phyloP scores from a whole-genome alignment of 2,329 filamentous ascomycete species.

The Grosmannia penicillata region DNA sequence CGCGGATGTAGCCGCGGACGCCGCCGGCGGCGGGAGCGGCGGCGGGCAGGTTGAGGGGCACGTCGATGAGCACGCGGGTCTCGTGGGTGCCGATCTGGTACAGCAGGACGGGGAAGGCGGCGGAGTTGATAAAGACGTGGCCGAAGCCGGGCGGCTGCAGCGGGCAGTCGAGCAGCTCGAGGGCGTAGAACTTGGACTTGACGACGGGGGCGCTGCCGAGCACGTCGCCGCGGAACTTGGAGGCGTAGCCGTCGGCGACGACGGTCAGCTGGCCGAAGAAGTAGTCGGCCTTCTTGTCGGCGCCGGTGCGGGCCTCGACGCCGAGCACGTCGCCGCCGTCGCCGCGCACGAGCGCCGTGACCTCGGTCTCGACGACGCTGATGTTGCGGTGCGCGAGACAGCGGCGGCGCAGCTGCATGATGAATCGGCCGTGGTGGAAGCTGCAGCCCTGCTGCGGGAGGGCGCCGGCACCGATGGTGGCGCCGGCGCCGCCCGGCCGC shows the following conservation, averaged over 20 bases:
- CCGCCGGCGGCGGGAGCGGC: slow-evolving; percentile 64
- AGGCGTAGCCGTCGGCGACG: slow-evolving; percentile 82
- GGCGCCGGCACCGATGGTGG: slow-evolving; percentile 4
- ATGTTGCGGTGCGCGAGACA: slow-evolving; percentile 69
- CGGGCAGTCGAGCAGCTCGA: slow-evolving; percentile 79
- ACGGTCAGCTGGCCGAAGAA: slow-evolving; percentile 86
- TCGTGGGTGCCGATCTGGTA: slow-evolving; percentile 97
- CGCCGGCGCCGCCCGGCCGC: slow-evolving; percentile 15
- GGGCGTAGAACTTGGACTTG: slow-evolving; percentile 79
- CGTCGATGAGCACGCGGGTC: slow-evolving; percentile 78
- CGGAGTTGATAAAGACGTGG: slow-evolving; percentile 66
- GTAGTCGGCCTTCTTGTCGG: slow-evolving; percentile 47
- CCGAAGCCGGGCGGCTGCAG: slow-evolving; percentile 65
- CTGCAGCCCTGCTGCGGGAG: slow-evolving; percentile 44
- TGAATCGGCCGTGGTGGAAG: slow-evolving; percentile 93
- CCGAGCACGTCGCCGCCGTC: slow-evolving; percentile 51
- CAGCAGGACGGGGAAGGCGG: slow-evolving; percentile 63
- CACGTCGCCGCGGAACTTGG: slow-evolving; percentile 75
- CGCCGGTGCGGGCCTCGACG: not conserved
- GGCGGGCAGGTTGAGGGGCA: slow-evolving; percentile 62
- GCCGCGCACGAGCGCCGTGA: slow-evolving; percentile 57
- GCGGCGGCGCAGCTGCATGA: slow-evolving; percentile 63
- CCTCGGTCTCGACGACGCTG: slow-evolving; percentile 81
- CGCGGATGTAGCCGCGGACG: slow-evolving; percentile 69
- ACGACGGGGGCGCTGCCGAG: slow-evolving; percentile 52